These are phyloP conservation scores for Candida peoriensis DNA, from an alignment of 805 yeast species.

Conservation along the genomic window DNA sequence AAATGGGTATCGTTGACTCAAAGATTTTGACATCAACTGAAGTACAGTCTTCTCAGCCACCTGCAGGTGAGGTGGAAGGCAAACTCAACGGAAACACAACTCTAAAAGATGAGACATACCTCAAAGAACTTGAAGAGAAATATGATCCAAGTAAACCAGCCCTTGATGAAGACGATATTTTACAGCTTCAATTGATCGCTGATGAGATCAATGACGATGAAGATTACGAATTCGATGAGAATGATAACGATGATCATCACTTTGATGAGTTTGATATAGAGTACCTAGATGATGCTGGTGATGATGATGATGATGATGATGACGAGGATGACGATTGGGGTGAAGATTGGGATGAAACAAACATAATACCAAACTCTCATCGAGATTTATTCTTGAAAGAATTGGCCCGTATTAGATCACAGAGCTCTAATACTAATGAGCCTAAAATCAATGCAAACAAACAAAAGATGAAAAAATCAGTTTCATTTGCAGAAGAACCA, in stretches of 20 bases:
- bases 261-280: constrained; percentile 36
- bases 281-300: constrained; percentile 32
- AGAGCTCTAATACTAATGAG: neutral
- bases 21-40: too few relatives aligned
- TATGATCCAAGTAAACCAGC: too few relatives aligned
- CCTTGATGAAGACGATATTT: constrained; percentile 40
- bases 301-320: constrained; percentile 23
- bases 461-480: constrained; percentile 36
- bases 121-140: too few relatives aligned
- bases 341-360: constrained; percentile 6
- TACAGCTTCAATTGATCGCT: constrained; percentile 51
- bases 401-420: constrained; percentile 5
- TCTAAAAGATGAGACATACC: constrained; percentile 3
- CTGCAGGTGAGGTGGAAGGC: neutral
- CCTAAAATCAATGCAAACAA: constrained; percentile 12
- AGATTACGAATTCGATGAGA: constrained; percentile 37
- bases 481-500: constrained; percentile 45
- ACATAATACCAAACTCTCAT: constrained; percentile 18
- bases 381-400: constrained; percentile 18
- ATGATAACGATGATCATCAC: constrained; percentile 22
- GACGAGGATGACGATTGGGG: constrained; percentile 22
- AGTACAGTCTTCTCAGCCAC: neutral
- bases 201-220: constrained; percentile 37
- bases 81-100: neutral
- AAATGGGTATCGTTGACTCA: constrained; percentile 27